phyloP scores from a whole-genome alignment of 139 green algal species.

The Yamagishiella unicocca region DNA sequence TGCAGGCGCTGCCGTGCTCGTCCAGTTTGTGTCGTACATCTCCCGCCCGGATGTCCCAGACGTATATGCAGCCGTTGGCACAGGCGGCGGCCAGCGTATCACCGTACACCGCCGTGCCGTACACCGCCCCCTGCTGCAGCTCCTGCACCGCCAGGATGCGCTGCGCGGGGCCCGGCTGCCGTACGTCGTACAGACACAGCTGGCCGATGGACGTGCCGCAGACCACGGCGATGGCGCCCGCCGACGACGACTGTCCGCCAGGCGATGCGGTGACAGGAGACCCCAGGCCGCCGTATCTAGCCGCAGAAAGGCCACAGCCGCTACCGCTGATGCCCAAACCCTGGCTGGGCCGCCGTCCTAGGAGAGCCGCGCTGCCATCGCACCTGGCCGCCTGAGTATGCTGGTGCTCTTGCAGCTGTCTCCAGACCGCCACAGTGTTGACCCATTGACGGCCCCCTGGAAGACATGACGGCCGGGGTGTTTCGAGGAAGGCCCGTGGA shows the following conservation, averaged over 20 bases:
- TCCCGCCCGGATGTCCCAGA: background rate
- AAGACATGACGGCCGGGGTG: no score
- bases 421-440: constrained; percentile 21
- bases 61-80: constrained; percentile 6
- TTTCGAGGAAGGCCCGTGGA: no score
- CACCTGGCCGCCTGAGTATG: no score
- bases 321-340: no score
- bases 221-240: background rate
- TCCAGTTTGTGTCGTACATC: background rate
- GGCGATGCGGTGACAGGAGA: no score
- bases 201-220: constrained; percentile 2
- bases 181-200: constrained; percentile 35
- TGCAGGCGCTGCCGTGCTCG: constrained; percentile 33
- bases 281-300: no score
- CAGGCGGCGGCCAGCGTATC: constrained; percentile 15
- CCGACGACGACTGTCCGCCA: background rate
- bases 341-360: no score
- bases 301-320: no score
- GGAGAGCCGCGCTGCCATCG: no score
- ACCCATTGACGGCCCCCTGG: constrained; percentile 13
- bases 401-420: background rate
- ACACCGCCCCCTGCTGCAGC: background rate
- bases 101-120: constrained; percentile 17
- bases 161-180: background rate
- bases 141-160: background rate